These are phyloP conservation scores for Umbelopsis isabellina DNA, from an alignment of 192 early-diverging fungal species.

Conservation along the genomic window DNA sequence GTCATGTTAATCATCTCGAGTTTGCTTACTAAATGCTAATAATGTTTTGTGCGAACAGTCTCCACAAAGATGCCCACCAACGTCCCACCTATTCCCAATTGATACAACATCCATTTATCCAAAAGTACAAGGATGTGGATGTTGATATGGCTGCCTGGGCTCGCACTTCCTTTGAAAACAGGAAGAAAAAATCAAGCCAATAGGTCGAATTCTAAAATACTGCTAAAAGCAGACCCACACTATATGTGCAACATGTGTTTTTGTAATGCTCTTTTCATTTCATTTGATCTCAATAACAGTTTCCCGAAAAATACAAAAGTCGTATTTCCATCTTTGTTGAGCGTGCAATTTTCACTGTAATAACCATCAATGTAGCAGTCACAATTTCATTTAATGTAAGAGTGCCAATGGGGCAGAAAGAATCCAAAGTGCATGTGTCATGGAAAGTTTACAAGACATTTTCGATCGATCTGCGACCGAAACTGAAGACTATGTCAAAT, in stretches of 20 bases:
- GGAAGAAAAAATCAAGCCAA: constrained; percentile 1
- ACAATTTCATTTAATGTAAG: no score
- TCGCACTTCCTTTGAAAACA: constrained; percentile 53
- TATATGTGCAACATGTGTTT: not conserved
- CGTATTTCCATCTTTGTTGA: no score
- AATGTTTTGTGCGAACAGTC: constrained; percentile 32
- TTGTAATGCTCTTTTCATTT: no score
- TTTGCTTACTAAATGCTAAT: not conserved
- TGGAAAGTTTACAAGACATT: constrained; percentile 31
- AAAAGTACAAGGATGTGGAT: constrained; percentile 56
- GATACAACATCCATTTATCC: constrained; percentile 79
- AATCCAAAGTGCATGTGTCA: no score
- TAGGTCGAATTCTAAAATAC: not conserved
- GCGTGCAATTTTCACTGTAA: no score
- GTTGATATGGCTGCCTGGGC: constrained; percentile 92
- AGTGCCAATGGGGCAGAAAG: no score
- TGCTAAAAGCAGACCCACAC: not conserved
- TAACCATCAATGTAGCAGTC: no score
- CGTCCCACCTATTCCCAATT: constrained; percentile 81
- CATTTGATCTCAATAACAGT: no score
- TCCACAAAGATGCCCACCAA: constrained; percentile 68
- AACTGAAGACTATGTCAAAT: constrained; percentile 47
- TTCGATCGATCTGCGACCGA: constrained; percentile 23
- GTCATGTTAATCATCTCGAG: not conserved
- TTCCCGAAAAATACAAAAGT: no score